Evolutionary conservation across 495 filamentous ascomycete species (phyloP), one percentile per base, ranked within the genome.

Genomic region (Penicillium argentinense): DNA sequence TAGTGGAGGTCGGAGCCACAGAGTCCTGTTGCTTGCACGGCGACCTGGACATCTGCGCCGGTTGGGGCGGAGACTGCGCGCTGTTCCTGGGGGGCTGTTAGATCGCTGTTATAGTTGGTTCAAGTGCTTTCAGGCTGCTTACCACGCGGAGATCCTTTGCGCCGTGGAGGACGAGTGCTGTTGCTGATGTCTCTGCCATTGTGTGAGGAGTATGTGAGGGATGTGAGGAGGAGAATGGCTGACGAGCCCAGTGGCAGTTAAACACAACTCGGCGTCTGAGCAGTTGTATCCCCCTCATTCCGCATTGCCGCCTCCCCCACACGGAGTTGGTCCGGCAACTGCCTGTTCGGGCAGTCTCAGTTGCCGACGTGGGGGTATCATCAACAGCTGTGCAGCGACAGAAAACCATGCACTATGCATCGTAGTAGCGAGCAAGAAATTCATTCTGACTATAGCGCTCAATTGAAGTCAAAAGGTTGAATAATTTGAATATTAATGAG

Each of bases 1-100:
- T 93, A 93, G 57, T 87, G 85, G 5, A 91, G 79, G 68, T 93
- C 88, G 3, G 86, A 90, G 53, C 88, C 88, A 64, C 88, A 91
- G 62, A 93, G 81, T 23, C 87, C 87, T 1, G 87, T 91, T 16
- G 84, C 81, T 61, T 78, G 79, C 57, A 91, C 73, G 54, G 82
- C 75, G 54, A 91, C 75, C 71, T 91, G 88, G 39, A 91, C 77
- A 54, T 91, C 83, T 12, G 71, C 75, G 45, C 64, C 68, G 12
- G 53, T 49, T 9, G 79, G 79, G 5, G 67, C 55, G 23, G 66
- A 25, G 28, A 79, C 63, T 2, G 59, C 21, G 42, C 60, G 51
- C 50, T 71, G 61, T 63, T 77, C 72, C 75, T 78, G 52, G 34
- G 23, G 6, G 14, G 30, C 34, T 47, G 34, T 56, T 45, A 42